phyloP scores from a whole-genome alignment of 257 asterid species.

The Datura wrightii region DNA sequence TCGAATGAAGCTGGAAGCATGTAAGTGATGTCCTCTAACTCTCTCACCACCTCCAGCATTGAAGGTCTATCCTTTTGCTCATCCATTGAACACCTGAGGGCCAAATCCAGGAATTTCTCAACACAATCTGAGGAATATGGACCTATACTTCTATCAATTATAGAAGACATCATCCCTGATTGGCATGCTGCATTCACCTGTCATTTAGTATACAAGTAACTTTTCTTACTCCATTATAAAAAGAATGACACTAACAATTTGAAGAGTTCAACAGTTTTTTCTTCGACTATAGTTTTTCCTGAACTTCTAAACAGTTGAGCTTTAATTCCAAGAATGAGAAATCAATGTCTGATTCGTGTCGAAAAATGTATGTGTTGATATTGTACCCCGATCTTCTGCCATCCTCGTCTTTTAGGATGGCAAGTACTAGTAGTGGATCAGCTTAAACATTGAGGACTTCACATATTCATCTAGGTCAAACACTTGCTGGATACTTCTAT shows the following conservation, averaged over 20 bases:
- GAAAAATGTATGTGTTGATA: background rate
- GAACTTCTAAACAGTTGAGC: background rate
- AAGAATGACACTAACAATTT: background rate
- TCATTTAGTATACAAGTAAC: background rate
- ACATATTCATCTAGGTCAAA: background rate
- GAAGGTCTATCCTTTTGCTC: constrained; percentile 45
- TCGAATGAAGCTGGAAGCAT: constrained; percentile 44
- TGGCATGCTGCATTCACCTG: constrained; percentile 34
- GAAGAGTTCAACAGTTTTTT: background rate
- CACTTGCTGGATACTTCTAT: background rate
- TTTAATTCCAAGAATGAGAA: background rate
- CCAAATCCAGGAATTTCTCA: constrained; percentile 42
- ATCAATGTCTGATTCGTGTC: background rate
- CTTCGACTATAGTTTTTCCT: background rate
- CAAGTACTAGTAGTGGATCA: background rate
- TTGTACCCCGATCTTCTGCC: background rate
- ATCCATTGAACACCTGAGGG: constrained; percentile 48
- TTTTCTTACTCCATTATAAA: background rate
- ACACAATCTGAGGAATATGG: constrained; percentile 47
- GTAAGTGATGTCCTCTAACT: constrained; percentile 39
- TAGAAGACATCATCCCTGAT: constrained; percentile 38
- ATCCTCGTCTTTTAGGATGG: background rate
- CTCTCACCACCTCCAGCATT: constrained; percentile 49
- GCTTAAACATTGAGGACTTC: background rate
- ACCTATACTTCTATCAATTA: constrained; percentile 44